Evolutionary conservation across 306 rosid genomes (phyloP).

Genomic region (Pterocarpus macrocarpus): DNA sequence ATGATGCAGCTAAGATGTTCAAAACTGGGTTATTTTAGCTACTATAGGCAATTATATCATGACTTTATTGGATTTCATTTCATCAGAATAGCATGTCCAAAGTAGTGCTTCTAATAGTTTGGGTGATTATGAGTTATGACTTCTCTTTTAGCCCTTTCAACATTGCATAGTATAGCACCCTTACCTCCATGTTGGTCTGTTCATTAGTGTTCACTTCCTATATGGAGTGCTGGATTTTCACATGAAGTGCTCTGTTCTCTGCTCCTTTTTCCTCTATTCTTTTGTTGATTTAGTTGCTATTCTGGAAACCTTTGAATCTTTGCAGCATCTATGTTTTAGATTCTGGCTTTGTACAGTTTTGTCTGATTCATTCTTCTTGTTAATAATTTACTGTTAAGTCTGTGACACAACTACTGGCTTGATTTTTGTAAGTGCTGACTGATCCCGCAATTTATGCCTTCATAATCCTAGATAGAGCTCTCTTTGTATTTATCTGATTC

Average conservation of each 20-base stretch:
- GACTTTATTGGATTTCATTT: conserved; percentile 18
- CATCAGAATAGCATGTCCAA: neutral
- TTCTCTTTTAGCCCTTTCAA: conserved; percentile 3
- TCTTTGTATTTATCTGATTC: conserved; percentile 57
- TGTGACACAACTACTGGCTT: conserved; percentile 27
- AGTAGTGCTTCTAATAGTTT: neutral
- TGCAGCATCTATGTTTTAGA: conserved; percentile 7
- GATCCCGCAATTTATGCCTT: conserved; percentile 47
- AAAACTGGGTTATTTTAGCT: conserved; percentile 4
- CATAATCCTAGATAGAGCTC: conserved; percentile 60
- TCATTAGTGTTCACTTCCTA: conserved; percentile 18
- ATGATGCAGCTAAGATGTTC: conserved; percentile 26
- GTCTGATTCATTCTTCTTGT: conserved; percentile 18
- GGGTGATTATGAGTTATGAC: conserved; percentile 3
- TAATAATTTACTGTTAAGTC: conserved; percentile 9
- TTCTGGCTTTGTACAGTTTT: conserved; percentile 18
- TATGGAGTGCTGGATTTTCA: conserved; percentile 20
- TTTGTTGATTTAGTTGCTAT: conserved; percentile 16
- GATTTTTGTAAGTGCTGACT: conserved; percentile 3
- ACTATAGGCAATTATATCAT: neutral
- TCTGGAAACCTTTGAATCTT: conserved; percentile 10
- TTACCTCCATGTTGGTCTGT: conserved; percentile 13
- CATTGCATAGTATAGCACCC: neutral
- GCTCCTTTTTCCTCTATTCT: neutral
- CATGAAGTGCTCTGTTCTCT: conserved; percentile 2